phyloP scores from a whole-genome alignment of 176 grass and related monocot species.

The Pontederia paniculata region DNA sequence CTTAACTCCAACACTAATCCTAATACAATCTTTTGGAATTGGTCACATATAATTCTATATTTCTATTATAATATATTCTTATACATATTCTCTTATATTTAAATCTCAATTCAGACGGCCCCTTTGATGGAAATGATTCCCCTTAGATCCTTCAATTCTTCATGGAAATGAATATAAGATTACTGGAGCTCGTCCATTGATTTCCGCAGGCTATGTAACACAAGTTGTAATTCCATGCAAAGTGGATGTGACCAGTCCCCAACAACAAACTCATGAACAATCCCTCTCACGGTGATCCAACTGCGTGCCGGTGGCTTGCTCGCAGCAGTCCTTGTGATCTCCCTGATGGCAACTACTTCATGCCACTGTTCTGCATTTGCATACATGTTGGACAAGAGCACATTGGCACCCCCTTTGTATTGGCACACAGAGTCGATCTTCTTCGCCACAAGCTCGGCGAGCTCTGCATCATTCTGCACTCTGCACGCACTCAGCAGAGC shows the following conservation, averaged over 20 bases:
- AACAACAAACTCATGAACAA: constrained; percentile 21
- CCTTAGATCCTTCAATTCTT: too few species aligned
- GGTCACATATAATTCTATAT: too few species aligned
- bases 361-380: constrained; percentile 47
- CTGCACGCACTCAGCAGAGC: constrained; percentile 53
- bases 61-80: too few species aligned
- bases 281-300: constrained; percentile 22
- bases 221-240: too few species aligned
- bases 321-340: constrained; percentile 23
- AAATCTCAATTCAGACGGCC: too few species aligned
- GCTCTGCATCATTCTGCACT: constrained; percentile 38
- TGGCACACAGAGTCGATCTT: constrained; percentile 46
- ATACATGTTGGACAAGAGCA: constrained; percentile 69
- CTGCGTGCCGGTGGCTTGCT: constrained; percentile 56
- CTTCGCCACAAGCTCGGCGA: constrained; percentile 41
- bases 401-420: constrained; percentile 43
- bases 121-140: too few species aligned
- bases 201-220: too few species aligned
- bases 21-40: too few species aligned
- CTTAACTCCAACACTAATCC: too few species aligned
- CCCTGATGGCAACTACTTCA: constrained; percentile 45
- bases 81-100: too few species aligned
- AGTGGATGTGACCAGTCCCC: neutral
- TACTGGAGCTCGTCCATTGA: too few species aligned
- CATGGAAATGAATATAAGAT: too few species aligned